These are phyloP conservation scores for Eucalyptus pauciflora DNA, from an alignment of 345 rosid species.

Conservation along the genomic window DNA sequence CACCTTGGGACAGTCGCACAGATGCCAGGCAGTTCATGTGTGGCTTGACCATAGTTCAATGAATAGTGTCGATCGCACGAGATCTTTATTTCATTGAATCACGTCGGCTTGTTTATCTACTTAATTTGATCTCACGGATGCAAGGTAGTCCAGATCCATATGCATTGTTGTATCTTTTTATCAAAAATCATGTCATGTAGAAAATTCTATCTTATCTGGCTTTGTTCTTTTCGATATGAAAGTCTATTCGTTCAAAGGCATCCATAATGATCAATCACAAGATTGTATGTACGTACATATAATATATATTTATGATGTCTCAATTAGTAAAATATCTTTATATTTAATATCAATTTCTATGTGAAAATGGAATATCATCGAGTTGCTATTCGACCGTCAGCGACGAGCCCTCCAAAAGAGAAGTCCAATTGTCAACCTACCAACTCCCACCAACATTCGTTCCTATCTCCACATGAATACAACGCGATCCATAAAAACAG, in stretches of 20 bases:
- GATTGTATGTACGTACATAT: background rate
- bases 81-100: background rate
- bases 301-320: background rate
- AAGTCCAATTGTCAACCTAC: background rate
- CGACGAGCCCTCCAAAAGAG: background rate
- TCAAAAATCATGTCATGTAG: background rate
- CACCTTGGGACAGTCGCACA: fast-evolving
- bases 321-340: background rate
- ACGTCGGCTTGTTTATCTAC: background rate
- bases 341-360: background rate
- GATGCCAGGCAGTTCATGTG: fast-evolving
- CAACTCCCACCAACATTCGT: background rate
- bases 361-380: background rate
- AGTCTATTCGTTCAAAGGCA: background rate
- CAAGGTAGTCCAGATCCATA: background rate
- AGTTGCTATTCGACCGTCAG: background rate
- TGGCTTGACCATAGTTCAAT: background rate
- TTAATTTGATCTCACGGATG: background rate
- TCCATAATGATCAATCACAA: background rate
- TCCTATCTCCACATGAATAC: background rate
- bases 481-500: background rate
- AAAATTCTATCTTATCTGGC: fast-evolving
- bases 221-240: too few relatives aligned
- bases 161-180: background rate
- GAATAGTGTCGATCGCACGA: background rate